Evolutionary conservation across 805 yeast species (phyloP).

Genomic region (Ogataea paraovalis): DNA sequence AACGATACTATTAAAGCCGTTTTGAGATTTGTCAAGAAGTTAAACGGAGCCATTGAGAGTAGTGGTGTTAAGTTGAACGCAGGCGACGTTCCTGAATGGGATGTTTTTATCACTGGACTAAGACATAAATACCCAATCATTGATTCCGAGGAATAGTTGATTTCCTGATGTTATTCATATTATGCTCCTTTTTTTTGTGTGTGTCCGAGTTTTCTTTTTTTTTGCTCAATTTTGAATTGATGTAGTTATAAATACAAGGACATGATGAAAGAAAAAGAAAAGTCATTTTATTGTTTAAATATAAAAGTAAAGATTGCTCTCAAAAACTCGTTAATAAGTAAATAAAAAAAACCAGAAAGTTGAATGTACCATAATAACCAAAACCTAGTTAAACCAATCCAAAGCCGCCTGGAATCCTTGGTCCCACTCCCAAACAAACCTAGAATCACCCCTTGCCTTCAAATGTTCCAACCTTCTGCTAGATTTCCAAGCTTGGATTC

Average conservation of each 20-base stretch:
- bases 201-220: neutral
- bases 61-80: conserved; percentile 19
- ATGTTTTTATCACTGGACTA: conserved; percentile 13
- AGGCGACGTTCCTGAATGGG: conserved; percentile 22
- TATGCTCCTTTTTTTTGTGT: too few relatives aligned
- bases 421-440: conserved; percentile 81
- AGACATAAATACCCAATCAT: conserved; percentile 21
- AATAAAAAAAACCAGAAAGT: neutral
- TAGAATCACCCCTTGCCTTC: conserved; percentile 48
- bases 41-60: conserved; percentile 18
- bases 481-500: conserved; percentile 62
- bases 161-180: too few relatives aligned
- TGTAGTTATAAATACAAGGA: neutral
- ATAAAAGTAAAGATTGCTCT: neutral
- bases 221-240: neutral
- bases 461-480: conserved; percentile 64
- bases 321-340: neutral
- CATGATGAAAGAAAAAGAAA: neutral
- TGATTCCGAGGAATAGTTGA: conserved; percentile 17
- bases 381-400: conserved; percentile 32
- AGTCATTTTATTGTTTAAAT: neutral
- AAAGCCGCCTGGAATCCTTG: conserved; percentile 76
- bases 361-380: too few relatives aligned
- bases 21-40: conserved; percentile 28
- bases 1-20: conserved; percentile 39